Conservation (phyloP, 139 green algal genomes). For the Astrephomene gubernaculifera region DNA sequence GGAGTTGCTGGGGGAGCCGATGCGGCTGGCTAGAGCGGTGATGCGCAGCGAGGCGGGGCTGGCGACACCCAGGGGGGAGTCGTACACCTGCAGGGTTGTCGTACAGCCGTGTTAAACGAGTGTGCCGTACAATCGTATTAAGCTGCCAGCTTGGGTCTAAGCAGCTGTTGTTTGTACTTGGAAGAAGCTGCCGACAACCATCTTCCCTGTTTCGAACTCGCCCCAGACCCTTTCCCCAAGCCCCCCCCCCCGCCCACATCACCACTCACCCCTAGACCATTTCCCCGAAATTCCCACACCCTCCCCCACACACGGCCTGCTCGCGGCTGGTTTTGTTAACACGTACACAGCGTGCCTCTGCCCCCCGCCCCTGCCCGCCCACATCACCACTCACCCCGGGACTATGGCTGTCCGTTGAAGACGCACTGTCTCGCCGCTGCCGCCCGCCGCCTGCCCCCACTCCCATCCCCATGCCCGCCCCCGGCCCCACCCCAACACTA, state of each 20-base stretch:
- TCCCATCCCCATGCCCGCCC: no score
- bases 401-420: conserved; percentile 29
- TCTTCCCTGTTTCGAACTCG: background rate
- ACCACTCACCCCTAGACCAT: background rate
- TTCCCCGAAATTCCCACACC: background rate
- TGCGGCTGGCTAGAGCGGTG: background rate
- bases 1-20: background rate
- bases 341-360: no score
- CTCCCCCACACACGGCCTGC: background rate
- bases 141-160: no score
- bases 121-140: no score
- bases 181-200: no score
- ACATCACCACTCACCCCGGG: background rate
- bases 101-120: no score
- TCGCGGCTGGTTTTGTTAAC: no score
- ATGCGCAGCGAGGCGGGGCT: background rate
- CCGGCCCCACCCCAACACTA: no score
- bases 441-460: background rate
- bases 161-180: no score
- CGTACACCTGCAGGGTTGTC: background rate
- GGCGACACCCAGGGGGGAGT: background rate
- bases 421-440: conserved; percentile 20
- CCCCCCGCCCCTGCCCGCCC: background rate
- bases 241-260: background rate
- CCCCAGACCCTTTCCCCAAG: background rate